These are phyloP conservation scores for Nectriaceae sp. DNA, from an alignment of 2,329 filamentous ascomycete genomes.

Conservation along the genomic window DNA sequence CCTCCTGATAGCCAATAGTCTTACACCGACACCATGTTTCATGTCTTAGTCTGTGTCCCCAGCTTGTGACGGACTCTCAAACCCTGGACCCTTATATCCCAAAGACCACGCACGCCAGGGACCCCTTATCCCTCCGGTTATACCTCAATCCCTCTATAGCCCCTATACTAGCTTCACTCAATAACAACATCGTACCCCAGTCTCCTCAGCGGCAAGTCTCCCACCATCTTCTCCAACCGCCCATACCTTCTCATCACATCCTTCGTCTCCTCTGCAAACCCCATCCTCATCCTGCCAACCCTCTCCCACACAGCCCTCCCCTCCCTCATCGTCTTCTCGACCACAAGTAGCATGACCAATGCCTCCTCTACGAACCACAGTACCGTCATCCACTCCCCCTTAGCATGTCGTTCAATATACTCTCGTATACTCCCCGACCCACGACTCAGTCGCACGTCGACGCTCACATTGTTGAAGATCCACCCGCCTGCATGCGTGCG, in stretches of 20 bases:
- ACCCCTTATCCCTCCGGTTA: too few relatives aligned
- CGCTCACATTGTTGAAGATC: conserved; percentile 38
- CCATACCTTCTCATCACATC: conserved; percentile 34
- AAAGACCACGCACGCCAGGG: too few relatives aligned
- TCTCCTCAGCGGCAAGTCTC: conserved; percentile 33
- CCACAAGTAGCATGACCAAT: conserved; percentile 35
- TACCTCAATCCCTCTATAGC: too few relatives aligned
- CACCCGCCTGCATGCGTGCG: conserved; percentile 33
- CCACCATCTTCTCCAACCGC: conserved; percentile 33
- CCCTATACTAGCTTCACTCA: too few relatives aligned
- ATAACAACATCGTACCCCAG: conserved; percentile 36
- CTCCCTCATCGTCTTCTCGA: conserved; percentile 28
- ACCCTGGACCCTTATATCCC: too few relatives aligned
- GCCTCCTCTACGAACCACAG: conserved; percentile 39
- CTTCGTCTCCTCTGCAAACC: conserved; percentile 34
- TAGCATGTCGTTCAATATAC: conserved; percentile 36
- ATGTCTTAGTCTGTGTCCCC: too few relatives aligned
- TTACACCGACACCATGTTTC: too few relatives aligned
- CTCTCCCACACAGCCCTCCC: conserved; percentile 31
- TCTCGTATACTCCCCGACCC: conserved; percentile 31
- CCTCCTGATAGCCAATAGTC: too few relatives aligned
- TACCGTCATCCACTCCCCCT: conserved; percentile 38
- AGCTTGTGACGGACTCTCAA: too few relatives aligned
- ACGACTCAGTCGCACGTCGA: conserved; percentile 35
- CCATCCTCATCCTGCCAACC: conserved; percentile 38